Base-by-base conservation (phyloP, 2,329 filamentous ascomycete genomes). In the Fusarium mundagurra region DNA sequence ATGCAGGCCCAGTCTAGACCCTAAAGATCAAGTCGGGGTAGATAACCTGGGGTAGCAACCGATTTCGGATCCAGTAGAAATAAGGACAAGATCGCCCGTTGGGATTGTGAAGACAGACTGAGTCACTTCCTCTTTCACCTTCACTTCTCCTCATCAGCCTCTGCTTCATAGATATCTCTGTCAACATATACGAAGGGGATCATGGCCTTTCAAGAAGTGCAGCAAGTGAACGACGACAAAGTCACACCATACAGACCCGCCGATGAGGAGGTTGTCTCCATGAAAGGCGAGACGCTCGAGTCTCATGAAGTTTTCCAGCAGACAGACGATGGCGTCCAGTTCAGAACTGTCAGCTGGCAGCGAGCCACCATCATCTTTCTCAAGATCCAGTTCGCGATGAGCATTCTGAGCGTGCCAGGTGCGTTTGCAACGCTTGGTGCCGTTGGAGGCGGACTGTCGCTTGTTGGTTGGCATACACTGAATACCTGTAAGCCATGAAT, bases 331-430 rank as follows among this genome's bases (percentile, higher is more conserved):
- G 79, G 77, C 16, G 78, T 81, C 31, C 69, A 80, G 14, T 81
- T 80, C 41, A 75, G 79, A 3, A 80, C 76, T 3, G 77, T 81
- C 33, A 83, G 82, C 51, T 85, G 84, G 83, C 79, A 83, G 62
- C 75, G 82, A 55, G 83, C 83, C 20, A 81, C 81, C 20, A 76
- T 85, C 41, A 81, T 85, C 68, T 84, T 85, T 67, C 75, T 82
- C 68, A 83, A 83, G 77, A 75, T 79, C 48, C 77, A 79, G 57
- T 78, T 80, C 27, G 58, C 58, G 17, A 61, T 61, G 58, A 61
- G 58, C 17, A 61, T 61, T 27, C 45, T 61, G 34, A 79, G 76
- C 66, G 73, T 67, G 70, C 67, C 74, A 76, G 58, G 64, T 77
- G 87, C 5, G 77, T 86, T 61, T 13, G 36, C 36, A 3, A 61